Evolutionary conservation across 2,329 filamentous ascomycete genomes (phyloP).

Genomic region (Penicillium sp.): DNA sequence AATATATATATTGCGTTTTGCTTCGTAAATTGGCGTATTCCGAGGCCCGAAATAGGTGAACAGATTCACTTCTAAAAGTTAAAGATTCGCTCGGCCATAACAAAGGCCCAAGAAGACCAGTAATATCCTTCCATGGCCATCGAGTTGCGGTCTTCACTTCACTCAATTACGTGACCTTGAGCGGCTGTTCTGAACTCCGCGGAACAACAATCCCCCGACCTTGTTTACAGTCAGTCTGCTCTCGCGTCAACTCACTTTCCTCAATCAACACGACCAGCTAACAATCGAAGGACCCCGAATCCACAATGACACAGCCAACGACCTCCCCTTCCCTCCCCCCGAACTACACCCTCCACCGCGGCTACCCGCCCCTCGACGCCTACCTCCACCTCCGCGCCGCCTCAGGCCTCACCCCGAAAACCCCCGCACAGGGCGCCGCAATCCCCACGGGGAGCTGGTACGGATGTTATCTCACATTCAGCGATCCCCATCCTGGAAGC

Average conservation of each 20-base stretch:
- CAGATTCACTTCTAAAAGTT: background rate
- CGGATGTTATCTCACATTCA: slow-evolving; percentile 46
- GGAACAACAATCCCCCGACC: background rate
- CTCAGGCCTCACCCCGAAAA: slow-evolving; percentile 45
- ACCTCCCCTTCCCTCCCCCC: slow-evolving; percentile 28
- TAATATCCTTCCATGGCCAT: background rate
- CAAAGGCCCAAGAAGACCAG: background rate
- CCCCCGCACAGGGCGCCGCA: slow-evolving; percentile 41
- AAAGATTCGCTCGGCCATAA: background rate
- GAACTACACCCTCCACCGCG: slow-evolving; percentile 43
- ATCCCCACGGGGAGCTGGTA: slow-evolving; percentile 49
- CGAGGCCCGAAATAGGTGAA: too few species aligned
- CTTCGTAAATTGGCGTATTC: background rate
- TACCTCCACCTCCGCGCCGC: slow-evolving; percentile 47
- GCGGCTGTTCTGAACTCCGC: background rate
- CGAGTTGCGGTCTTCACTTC: background rate
- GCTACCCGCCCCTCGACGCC: slow-evolving; percentile 40
- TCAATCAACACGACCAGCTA: background rate
- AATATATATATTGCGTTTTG: background rate
- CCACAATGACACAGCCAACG: background rate
- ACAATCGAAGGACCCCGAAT: background rate
- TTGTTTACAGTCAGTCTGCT: background rate
- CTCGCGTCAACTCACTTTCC: background rate
- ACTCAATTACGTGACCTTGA: too few species aligned
- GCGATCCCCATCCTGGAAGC: background rate